phyloP scores from a whole-genome alignment of 2,329 filamentous ascomycete species.

The Pestalotiopsis sp. region DNA sequence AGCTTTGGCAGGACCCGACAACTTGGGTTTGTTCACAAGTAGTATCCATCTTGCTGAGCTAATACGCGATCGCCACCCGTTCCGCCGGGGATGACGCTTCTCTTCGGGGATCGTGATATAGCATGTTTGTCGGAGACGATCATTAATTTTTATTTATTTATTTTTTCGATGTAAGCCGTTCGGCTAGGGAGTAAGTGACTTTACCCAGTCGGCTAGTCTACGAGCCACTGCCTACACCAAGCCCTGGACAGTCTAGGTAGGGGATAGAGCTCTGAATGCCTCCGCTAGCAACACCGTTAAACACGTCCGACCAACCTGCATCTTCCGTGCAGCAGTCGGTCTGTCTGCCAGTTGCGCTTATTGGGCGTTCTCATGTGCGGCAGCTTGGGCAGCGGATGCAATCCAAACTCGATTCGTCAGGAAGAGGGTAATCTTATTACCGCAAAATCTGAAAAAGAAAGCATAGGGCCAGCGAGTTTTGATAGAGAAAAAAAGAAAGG shows the following conservation, averaged over 20 bases:
- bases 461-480: neutral
- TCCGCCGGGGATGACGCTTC: no score
- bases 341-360: neutral
- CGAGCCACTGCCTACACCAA: neutral
- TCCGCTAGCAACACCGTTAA: neutral
- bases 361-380: neutral
- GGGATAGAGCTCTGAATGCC: neutral
- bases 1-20: neutral
- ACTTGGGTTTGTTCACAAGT: neutral
- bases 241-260: no score
- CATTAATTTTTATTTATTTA: no score
- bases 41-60: no score
- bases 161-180: neutral
- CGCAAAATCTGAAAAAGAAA: neutral
- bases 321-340: slow-evolving; percentile 1
- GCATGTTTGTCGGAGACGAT: neutral
- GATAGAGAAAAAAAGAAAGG: neutral
- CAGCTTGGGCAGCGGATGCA: neutral
- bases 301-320: neutral
- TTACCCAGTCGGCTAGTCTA: neutral
- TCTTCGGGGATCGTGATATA: no score
- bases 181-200: neutral
- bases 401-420: neutral
- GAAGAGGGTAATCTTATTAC: neutral
- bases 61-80: no score